Base-by-base conservation (phyloP, 177 flowering plant species). In the Vitis hybrid region DNA sequence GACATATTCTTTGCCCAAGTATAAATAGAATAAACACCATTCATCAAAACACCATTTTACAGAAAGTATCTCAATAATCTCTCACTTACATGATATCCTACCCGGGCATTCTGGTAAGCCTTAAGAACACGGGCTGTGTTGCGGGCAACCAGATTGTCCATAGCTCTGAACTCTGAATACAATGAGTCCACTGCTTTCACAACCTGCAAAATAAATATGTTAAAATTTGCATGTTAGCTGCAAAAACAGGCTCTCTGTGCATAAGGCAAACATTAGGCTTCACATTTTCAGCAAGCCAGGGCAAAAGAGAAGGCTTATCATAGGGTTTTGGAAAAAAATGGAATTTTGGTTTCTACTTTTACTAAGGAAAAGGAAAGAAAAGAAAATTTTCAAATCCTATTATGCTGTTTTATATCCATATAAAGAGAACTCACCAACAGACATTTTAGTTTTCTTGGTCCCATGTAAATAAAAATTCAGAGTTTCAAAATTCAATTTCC, bases 11-110 rank as follows among this genome's bases (percentile, higher is more conserved):
- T 55, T 5, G n/a, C 17, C 58, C 58, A 55, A n/a, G 58, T 4
- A 13, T 17, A 55, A 5, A 51, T 67, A 0, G 15, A 67, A 62
- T 56, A 33, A 18, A 54, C 11, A 60, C n/a, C 22, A 60, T 24
- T 28, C 31, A 28, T 28, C 31, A 28, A 33, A 18, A 54, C 11
- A 60, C n/a, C 22, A 60, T 24, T 60, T 60, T 60, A 11, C 11
- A 58, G 11, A 58, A 9, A 7, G 11, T 14, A 54, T 14, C 19
- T 24, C n/a, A 11, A 11, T 58, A n/a, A 52, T n/a, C 24, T 53
- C 38, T 47, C 22, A 68, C 92, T 80, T 75, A 93, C 98, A 82
- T 91, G 98, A 79, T 91, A 85, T 73, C 90, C 95, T 78, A 93
- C 87, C 69, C 92, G 82, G 54, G 86, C 92, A 72, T 87, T 89